Percentiles rank a stretch among this genome's conserved stretches.
Evolutionary conservation across 495 filamentous ascomycete species (phyloP).

Genomic region (Penicillium herquei): DNA sequence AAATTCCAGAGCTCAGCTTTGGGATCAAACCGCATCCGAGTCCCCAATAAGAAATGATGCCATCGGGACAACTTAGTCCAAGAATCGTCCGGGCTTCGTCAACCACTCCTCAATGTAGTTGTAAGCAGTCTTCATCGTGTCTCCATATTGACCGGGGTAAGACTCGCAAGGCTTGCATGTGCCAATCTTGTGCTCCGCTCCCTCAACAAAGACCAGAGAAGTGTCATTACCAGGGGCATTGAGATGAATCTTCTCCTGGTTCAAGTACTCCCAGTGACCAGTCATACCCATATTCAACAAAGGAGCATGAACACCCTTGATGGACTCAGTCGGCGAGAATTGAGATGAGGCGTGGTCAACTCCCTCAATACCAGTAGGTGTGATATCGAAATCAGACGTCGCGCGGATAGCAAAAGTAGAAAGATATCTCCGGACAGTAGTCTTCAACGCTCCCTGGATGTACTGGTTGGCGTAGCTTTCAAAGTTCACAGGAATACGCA

Average conservation of each 20-base stretch:
- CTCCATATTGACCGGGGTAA: not conserved
- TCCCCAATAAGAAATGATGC: too few relatives aligned
- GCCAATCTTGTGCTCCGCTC: slow-evolving; percentile 5
- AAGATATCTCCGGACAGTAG: slow-evolving; percentile 7
- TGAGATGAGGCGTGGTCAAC: slow-evolving; percentile 6
- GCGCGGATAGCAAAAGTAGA: slow-evolving; percentile 6
- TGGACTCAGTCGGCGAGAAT: not conserved
- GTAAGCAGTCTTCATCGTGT: not conserved
- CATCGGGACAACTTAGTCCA: not conserved
- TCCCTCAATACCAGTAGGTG: not conserved
- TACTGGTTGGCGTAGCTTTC: not conserved
- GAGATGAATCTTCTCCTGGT: slow-evolving; percentile 11
- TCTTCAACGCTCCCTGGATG: slow-evolving; percentile 7
- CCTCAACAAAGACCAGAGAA: slow-evolving; percentile 10
- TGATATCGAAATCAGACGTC: not conserved
- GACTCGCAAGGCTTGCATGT: not conserved
- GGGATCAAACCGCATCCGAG: too few relatives aligned
- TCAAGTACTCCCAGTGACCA: slow-evolving; percentile 16
- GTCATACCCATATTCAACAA: slow-evolving; percentile 16
- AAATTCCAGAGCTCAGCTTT: too few relatives aligned
- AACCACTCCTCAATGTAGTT: not conserved
- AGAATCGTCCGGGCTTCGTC: not conserved
- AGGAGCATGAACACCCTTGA: slow-evolving; percentile 4
- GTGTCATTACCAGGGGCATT: slow-evolving; percentile 7
- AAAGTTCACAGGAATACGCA: slow-evolving; percentile 3